These are phyloP conservation scores for Zoysia japonica DNA, from an alignment of 176 grass and related monocot species.

Conservation along the genomic window DNA sequence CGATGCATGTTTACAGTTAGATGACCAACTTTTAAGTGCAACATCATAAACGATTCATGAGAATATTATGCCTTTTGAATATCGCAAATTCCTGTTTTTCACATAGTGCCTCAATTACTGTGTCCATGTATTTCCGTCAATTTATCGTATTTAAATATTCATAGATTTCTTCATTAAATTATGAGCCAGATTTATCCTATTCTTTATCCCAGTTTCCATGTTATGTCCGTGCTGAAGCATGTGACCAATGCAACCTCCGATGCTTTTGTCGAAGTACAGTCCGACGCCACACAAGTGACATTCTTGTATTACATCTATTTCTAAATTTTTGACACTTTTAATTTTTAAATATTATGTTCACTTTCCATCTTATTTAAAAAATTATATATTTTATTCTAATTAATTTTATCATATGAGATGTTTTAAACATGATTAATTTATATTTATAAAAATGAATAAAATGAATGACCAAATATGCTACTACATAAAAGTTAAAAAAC, in stretches of 20 bases:
- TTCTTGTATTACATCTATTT: background rate
- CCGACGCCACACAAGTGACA: conserved; percentile 1
- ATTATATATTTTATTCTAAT: too few relatives aligned
- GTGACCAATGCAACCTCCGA: conserved; percentile 16
- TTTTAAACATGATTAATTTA: too few relatives aligned
- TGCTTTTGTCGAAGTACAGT: conserved; percentile 21
- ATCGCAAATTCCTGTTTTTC: too few relatives aligned
- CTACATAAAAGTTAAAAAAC: too few relatives aligned
- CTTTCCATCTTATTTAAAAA: too few relatives aligned
- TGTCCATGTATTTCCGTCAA: background rate
- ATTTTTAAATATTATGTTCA: too few relatives aligned
- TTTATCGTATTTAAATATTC: background rate
- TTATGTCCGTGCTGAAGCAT: conserved; percentile 24
- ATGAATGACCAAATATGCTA: too few relatives aligned
- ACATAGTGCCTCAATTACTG: background rate
- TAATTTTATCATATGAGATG: too few relatives aligned
- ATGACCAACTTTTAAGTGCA: background rate
- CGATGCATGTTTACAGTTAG: background rate
- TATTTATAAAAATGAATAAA: too few relatives aligned
- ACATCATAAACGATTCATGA: background rate
- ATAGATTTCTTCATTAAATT: background rate
- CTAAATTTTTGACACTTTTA: too few relatives aligned
- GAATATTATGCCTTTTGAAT: too few relatives aligned
- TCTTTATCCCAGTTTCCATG: background rate
- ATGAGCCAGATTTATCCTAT: background rate